phyloP scores from a whole-genome alignment of 225 moss, liverwort and hornwort genomes.

The Bryoerythrophyllum caledonicum region DNA sequence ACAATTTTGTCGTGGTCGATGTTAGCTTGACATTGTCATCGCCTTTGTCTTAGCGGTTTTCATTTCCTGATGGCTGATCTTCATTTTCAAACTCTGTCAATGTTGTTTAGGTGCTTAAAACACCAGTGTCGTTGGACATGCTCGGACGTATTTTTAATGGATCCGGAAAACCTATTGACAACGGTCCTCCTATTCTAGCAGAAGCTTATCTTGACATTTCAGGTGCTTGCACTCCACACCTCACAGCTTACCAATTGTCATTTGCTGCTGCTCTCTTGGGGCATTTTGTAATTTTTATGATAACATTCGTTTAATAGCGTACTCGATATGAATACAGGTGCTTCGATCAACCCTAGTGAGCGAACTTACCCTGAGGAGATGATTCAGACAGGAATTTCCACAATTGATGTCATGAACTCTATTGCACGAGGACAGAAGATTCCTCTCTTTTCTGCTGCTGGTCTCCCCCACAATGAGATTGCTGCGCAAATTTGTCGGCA shows the following conservation, averaged over 20 bases:
- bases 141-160: conserved; percentile 98
- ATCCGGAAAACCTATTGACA: conserved; percentile 94
- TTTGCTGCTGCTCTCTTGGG: background rate
- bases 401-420: conserved; percentile 98
- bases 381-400: conserved; percentile 98
- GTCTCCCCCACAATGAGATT: conserved; percentile 96
- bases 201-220: conserved; percentile 77
- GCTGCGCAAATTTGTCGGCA: conserved; percentile 98
- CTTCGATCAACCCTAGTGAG: conserved; percentile 96
- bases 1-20: background rate
- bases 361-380: conserved; percentile 98
- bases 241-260: background rate
- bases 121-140: conserved; percentile 97
- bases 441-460: conserved; percentile 90
- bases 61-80: background rate
- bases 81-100: background rate
- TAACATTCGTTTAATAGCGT: background rate
- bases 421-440: conserved; percentile 98
- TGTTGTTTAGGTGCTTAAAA: conserved; percentile 59
- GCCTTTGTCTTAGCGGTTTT: background rate
- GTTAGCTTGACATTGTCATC: background rate
- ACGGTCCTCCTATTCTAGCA: conserved; percentile 91
- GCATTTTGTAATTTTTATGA: background rate
- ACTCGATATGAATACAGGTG: conserved; percentile 45
- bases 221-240: conserved; percentile 28